These are phyloP conservation scores for Paraphaeosphaeria minitans DNA, from an alignment of 2,329 filamentous ascomycete species.

Conservation along the genomic window DNA sequence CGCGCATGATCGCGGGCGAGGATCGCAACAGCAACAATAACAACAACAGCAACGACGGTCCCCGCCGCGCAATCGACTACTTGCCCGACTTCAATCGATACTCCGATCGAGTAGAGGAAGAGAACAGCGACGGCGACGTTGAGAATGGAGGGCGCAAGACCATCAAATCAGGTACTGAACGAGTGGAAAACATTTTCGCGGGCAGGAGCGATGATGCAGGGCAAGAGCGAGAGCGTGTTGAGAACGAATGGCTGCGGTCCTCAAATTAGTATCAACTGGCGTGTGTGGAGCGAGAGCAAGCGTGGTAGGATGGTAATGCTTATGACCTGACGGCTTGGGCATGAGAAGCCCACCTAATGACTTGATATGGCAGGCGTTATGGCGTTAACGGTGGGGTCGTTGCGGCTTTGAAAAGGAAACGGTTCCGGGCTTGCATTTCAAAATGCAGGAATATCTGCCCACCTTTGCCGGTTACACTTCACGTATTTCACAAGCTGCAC, in stretches of 20 bases:
- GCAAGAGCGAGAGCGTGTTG: neutral
- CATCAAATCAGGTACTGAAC: conserved; percentile 27
- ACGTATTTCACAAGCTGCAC: neutral
- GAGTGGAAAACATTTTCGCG: conserved; percentile 18
- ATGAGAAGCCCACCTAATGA: neutral
- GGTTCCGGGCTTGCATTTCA: neutral
- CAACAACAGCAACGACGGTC: conserved; percentile 19
- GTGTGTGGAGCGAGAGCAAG: neutral
- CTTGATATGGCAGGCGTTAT: neutral
- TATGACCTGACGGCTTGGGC: neutral
- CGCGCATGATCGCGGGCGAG: conserved; percentile 38
- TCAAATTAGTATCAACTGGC: neutral
- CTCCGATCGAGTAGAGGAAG: conserved; percentile 39
- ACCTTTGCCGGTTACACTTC: neutral
- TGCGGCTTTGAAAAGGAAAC: neutral
- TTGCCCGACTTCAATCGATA: conserved; percentile 36
- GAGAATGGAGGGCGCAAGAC: conserved; percentile 23
- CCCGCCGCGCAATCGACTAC: conserved; percentile 36
- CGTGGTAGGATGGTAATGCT: neutral
- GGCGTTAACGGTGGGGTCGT: neutral
- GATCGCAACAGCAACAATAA: no score
- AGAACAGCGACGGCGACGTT: conserved; percentile 22
- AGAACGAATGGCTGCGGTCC: neutral
- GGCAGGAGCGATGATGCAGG: neutral
- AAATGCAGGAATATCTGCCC: neutral